Percentiles rank a stretch among this genome's conserved stretches.
Evolutionary conservation across 176 grass and related monocot genomes (phyloP).

Genomic region (Phragmites australis): DNA sequence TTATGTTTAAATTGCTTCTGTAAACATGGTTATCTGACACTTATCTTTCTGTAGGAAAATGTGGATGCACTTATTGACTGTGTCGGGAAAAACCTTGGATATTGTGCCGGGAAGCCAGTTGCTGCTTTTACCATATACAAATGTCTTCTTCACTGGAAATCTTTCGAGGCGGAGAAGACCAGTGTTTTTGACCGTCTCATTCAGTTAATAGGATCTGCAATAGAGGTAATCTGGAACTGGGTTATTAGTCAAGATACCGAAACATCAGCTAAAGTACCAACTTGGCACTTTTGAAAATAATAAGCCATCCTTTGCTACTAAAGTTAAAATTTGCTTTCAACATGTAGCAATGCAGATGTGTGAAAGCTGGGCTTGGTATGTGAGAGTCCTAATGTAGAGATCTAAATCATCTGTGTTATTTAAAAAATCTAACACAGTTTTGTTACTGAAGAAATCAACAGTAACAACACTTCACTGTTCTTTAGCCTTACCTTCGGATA

Average conservation of each 20-base stretch:
- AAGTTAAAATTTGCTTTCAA: constrained; percentile 11
- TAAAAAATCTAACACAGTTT: neutral
- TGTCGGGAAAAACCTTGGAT: constrained; percentile 81
- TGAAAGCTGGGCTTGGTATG: neutral
- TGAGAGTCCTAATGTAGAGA: neutral
- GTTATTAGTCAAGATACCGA: constrained; percentile 21
- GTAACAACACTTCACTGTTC: neutral
- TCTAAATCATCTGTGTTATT: neutral
- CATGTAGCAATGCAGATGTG: constrained; percentile 3
- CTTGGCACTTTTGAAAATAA: constrained; percentile 1
- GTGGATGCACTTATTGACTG: constrained; percentile 83
- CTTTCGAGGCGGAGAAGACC: constrained; percentile 94
- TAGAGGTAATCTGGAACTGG: constrained; percentile 69
- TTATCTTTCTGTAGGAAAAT: constrained; percentile 67
- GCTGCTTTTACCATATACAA: constrained; percentile 94
- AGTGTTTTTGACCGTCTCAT: constrained; percentile 98
- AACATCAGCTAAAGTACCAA: neutral
- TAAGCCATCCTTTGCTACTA: neutral
- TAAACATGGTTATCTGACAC: constrained; percentile 36
- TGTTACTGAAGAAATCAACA: neutral
- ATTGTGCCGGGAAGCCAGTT: constrained; percentile 82
- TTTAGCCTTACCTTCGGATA: neutral
- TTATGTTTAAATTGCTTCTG: constrained; percentile 37
- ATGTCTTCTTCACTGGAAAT: constrained; percentile 98
- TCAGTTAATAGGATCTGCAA: constrained; percentile 94